A percentile compares a stretch with the other conserved stretches of the same genome.
Conservation (phyloP, 208 protist genomes). For the Crithidia thermophila region DNA sequence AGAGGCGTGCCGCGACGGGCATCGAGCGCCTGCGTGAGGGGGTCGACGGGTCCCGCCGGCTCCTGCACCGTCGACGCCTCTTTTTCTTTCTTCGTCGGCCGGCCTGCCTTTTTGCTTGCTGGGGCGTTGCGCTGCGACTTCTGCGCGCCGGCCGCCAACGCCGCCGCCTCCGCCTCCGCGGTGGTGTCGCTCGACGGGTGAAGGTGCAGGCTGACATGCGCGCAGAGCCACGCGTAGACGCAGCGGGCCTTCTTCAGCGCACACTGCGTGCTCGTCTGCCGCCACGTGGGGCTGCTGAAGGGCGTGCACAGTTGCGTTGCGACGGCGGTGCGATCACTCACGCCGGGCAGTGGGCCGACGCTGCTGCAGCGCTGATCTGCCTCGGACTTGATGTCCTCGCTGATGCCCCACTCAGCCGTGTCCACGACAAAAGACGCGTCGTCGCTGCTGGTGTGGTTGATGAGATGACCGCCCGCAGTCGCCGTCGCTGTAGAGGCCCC, state of each 20-base stretch:
- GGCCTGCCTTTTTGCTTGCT: constrained; percentile 11
- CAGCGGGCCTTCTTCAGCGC: constrained; percentile 58
- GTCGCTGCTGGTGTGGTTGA: constrained; percentile 11
- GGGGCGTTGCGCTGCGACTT: constrained; percentile 9
- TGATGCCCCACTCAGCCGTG: constrained; percentile 53
- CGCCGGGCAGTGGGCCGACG: constrained; percentile 27
- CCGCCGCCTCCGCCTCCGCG: constrained; percentile 2
- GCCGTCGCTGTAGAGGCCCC: too few species aligned
- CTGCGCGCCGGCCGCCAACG: background rate
- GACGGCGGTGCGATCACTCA: constrained; percentile 18
- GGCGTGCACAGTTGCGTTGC: constrained; percentile 41
- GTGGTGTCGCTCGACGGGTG: constrained; percentile 13
- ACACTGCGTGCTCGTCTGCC: constrained; percentile 63
- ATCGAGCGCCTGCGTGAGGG: constrained; percentile 40
- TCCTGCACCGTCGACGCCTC: constrained; percentile 17
- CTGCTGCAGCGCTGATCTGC: constrained; percentile 39
- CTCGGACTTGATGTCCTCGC: constrained; percentile 31
- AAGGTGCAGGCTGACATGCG: constrained; percentile 40
- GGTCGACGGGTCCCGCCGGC: constrained; percentile 29
- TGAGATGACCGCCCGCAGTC: background rate
- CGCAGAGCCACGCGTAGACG: constrained; percentile 75
- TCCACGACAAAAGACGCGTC: constrained; percentile 24
- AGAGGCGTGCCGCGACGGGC: constrained; percentile 41
- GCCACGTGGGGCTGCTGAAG: constrained; percentile 58
- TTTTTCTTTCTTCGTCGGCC: constrained; percentile 6